phyloP scores from a whole-genome alignment of 1,139 yeast genomes.

The Saccharomyces hybrid region DNA sequence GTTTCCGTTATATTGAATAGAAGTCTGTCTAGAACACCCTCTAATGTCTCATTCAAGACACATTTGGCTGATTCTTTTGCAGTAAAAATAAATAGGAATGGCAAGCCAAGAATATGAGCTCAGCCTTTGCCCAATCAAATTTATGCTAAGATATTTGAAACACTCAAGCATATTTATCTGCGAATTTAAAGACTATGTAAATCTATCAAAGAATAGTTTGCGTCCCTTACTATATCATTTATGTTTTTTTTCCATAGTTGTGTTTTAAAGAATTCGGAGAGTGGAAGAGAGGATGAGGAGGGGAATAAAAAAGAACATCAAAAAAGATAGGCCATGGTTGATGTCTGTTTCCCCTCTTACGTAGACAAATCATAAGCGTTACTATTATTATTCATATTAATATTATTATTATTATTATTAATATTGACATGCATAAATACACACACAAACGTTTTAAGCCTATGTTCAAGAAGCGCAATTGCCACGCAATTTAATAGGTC shows the following conservation, averaged over 20 bases:
- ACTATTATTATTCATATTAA: not conserved
- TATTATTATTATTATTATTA: not conserved
- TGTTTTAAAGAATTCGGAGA: too few species aligned
- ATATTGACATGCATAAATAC: not conserved
- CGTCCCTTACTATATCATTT: not conserved
- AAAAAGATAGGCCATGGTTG: too few species aligned
- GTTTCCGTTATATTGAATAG: conserved; percentile 68
- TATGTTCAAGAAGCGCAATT: not conserved
- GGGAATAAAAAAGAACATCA: too few species aligned
- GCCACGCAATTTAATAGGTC: not conserved
- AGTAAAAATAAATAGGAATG: conserved; percentile 14
- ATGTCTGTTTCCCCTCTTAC: too few species aligned
- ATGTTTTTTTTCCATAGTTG: not conserved
- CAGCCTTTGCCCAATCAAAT: too few species aligned
- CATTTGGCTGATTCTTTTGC: conserved; percentile 59
- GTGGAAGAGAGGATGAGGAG: too few species aligned
- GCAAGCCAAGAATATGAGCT: not conserved
- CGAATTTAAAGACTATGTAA: too few species aligned
- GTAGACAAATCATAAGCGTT: not conserved
- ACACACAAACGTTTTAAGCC: not conserved
- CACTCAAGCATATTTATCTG: too few species aligned
- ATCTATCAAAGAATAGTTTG: too few species aligned
- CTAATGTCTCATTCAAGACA: conserved; percentile 69
- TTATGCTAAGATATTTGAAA: too few species aligned
- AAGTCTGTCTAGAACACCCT: conserved; percentile 67